Evolutionary conservation across 345 rosid species (phyloP).

Genomic region (Populus ilicifolia): DNA sequence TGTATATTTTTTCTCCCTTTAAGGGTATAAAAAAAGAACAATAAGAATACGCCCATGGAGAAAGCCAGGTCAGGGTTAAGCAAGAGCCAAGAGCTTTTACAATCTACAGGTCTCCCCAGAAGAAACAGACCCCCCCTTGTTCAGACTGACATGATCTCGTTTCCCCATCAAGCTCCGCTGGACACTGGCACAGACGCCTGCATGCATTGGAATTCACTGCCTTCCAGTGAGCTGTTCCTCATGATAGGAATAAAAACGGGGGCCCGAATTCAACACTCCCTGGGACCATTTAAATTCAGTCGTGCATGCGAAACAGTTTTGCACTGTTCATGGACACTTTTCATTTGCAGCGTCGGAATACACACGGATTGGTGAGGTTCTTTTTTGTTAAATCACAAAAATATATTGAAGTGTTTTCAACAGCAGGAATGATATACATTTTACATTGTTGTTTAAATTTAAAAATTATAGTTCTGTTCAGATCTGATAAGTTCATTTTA

Average conservation of each 20-base stretch:
- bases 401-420: too few relatives aligned
- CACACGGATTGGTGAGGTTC: not conserved
- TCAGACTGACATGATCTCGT: slow-evolving; percentile 12
- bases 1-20: too few relatives aligned
- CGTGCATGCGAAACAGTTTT: too few relatives aligned
- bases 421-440: too few relatives aligned
- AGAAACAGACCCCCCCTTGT: slow-evolving; percentile 39
- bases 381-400: not conserved
- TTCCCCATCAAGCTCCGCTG: slow-evolving; percentile 7
- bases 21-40: too few relatives aligned
- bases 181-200: slow-evolving; percentile 6
- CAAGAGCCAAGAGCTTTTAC: not conserved
- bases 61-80: slow-evolving; percentile 4
- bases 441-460: too few relatives aligned
- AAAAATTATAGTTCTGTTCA: too few relatives aligned
- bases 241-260: not conserved
- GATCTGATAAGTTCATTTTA: too few relatives aligned
- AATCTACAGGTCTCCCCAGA: slow-evolving; percentile 33
- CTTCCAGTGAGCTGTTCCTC: slow-evolving; percentile 8
- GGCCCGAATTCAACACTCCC: not conserved
- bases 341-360: too few relatives aligned
- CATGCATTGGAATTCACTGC: not conserved
- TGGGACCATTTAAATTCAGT: slow-evolving; percentile 19
- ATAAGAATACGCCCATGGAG: slow-evolving; percentile 1
- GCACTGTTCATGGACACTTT: too few relatives aligned